phyloP scores from a whole-genome alignment of 169 alveolate genomes.

The Prorocentrum cordatum region DNA sequence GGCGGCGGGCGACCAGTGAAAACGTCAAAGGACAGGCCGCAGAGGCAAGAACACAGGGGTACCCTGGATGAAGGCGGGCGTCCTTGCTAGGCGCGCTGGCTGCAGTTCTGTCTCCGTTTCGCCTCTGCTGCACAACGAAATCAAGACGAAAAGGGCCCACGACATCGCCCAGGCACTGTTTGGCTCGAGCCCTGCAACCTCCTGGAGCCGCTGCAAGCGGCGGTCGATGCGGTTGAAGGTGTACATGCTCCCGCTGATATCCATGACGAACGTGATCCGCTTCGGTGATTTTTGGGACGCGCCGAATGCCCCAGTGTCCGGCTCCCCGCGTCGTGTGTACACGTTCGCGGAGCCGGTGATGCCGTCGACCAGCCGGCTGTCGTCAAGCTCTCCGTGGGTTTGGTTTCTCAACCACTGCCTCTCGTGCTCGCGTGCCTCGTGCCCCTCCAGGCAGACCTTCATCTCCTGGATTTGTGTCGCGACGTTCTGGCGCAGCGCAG shows the following conservation, averaged over 20 bases:
- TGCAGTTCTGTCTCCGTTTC: too few relatives aligned
- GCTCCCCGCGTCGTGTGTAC: conserved; percentile 27
- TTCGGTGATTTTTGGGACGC: conserved; percentile 20
- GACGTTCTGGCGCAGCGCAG: background rate
- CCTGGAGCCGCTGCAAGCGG: conserved; percentile 32
- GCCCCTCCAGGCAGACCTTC: conserved; percentile 41
- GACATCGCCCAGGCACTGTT: too few relatives aligned
- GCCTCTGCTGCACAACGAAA: too few relatives aligned
- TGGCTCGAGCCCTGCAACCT: too few relatives aligned
- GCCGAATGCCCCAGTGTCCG: conserved; percentile 1
- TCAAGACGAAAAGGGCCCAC: too few relatives aligned
- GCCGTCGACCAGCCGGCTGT: conserved; percentile 45
- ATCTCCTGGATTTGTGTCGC: conserved; percentile 21
- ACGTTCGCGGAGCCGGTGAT: conserved; percentile 13
- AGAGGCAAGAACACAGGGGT: too few relatives aligned
- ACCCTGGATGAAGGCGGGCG: too few relatives aligned
- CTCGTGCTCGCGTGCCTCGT: conserved; percentile 18
- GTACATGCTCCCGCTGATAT: conserved; percentile 32
- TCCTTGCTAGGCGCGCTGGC: too few relatives aligned
- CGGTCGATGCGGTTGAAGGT: conserved; percentile 65
- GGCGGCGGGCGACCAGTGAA: too few relatives aligned
- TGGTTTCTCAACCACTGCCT: conserved; percentile 31
- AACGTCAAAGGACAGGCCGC: too few relatives aligned
- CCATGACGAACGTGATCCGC: conserved; percentile 56
- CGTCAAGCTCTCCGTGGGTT: conserved; percentile 40